A percentile compares a stretch with the other conserved stretches of the same genome.
These are phyloP conservation scores for Mycena sp. DNA, from an alignment of 1,284 basidiomycete species.

Conservation along the genomic window DNA sequence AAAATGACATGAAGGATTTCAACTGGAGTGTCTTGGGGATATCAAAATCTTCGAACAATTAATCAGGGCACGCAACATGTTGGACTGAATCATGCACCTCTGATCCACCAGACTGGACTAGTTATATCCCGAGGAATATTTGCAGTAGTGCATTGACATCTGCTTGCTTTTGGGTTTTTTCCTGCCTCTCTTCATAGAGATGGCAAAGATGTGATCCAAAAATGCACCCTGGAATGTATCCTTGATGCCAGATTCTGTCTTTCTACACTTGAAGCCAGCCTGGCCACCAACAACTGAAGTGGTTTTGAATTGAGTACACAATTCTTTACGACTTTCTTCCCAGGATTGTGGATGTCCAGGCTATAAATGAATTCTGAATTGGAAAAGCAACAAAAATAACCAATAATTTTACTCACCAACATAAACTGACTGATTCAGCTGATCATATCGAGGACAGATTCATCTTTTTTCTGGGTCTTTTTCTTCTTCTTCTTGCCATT, in stretches of 20 bases:
- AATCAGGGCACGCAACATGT: background rate
- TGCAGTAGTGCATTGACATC: constrained; percentile 29
- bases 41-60: constrained; percentile 39
- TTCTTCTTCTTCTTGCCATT: too few species aligned
- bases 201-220: constrained; percentile 31
- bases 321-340: constrained; percentile 27
- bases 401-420: too few species aligned
- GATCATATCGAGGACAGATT: too few species aligned
- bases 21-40: constrained; percentile 47
- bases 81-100: constrained; percentile 18
- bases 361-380: too few species aligned
- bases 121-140: constrained; percentile 33
- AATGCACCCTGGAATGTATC: constrained; percentile 41
- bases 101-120: constrained; percentile 39
- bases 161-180: background rate
- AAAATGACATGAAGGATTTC: constrained; percentile 49
- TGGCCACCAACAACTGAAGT: constrained; percentile 30
- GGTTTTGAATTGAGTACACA: constrained; percentile 30
- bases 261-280: constrained; percentile 29
- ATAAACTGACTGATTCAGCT: too few species aligned
- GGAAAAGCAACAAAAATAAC: too few species aligned
- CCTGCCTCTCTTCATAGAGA: constrained; percentile 26
- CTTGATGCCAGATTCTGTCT: constrained; percentile 40
- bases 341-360: too few species aligned
- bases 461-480: too few species aligned